Base-by-base conservation (phyloP, 805 yeast species). In the Ogataea dorogensis region DNA sequence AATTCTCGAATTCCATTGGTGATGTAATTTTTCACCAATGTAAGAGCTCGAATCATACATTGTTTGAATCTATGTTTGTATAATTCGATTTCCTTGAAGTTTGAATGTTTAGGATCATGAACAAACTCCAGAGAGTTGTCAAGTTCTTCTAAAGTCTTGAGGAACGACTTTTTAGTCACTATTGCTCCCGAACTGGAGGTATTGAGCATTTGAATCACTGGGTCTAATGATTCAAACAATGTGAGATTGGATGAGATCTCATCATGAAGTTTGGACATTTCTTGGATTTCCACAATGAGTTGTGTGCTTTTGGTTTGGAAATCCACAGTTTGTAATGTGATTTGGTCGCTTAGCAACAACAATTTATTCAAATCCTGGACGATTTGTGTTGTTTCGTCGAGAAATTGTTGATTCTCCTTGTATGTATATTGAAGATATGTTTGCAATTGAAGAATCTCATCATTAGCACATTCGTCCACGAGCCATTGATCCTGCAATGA, bases 1-100 rank as follows among this genome's bases (percentile, higher is more conserved):
- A 67, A 39, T 12, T 47, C 56, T 36, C 61, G 65, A 26, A 75
- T 54, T 21, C 67, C 69, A n/a, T 58, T 58, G 7, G 67, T 67
- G 36, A 85, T 60, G 53, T 80, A 86, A 50, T 81, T 85, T 44
- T 81, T 73, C 11, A 87, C 75, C 41, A 91, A 65, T 0, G 93
- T 78, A 30, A 87, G 68, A 1, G 94, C 81, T 40, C 96, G 71
- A 1, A 89, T 79, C 71, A 87, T 69, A 51, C 96, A 86, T 50
- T 86, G 94, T 43, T 84, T 76, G 62, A 86, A 86, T 40, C 89
- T 73, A 44, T 79, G 75, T 31, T 71, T 72, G 55, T 85, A 87
- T 2, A 76, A 53, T 17, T 79, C 91, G 8, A 75, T 65, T 36
- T 88, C 95, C 52, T 75, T 79, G 51, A 83, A 82, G 7, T 54